Evolutionary conservation across 352 stramenopile genomes (phyloP).

Genomic region (Pythium insidiosum): DNA sequence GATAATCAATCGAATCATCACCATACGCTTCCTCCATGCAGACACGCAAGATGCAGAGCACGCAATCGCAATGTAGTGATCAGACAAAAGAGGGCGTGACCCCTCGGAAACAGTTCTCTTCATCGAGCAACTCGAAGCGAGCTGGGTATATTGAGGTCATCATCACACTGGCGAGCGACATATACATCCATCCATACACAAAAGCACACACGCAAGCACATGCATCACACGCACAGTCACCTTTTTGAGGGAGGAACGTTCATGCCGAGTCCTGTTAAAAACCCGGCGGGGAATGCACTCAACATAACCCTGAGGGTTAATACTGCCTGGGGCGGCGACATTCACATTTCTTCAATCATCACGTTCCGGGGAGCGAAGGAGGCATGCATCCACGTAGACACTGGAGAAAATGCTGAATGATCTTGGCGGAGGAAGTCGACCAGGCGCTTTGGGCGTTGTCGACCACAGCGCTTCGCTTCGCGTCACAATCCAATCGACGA

Average conservation of each 20-base stretch:
- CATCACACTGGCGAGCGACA: slow-evolving; percentile 55
- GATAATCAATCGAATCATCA: slow-evolving; percentile 86
- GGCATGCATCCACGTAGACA: slow-evolving; percentile 4
- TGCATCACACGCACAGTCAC: slow-evolving; percentile 6
- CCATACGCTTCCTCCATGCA: slow-evolving; percentile 28
- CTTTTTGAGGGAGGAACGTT: slow-evolving; percentile 45
- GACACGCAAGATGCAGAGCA: slow-evolving; percentile 1
- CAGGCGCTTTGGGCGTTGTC: too few species aligned
- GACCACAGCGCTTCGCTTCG: too few species aligned
- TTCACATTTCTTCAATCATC: slow-evolving; percentile 82
- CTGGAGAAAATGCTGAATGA: too few species aligned
- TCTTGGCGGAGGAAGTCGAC: too few species aligned
- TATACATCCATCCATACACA: slow-evolving; percentile 6
- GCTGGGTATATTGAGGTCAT: slow-evolving; percentile 86
- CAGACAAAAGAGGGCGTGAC: slow-evolving; percentile 84
- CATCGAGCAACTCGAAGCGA: slow-evolving; percentile 86
- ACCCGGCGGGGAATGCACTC: slow-evolving; percentile 75
- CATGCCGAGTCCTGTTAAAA: slow-evolving; percentile 81
- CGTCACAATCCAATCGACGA: too few species aligned
- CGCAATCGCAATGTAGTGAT: slow-evolving; percentile 28
- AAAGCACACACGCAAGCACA: slow-evolving; percentile 14
- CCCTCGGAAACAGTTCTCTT: slow-evolving; percentile 86
- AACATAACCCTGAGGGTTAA: slow-evolving; percentile 62
- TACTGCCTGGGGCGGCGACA: slow-evolving; percentile 87
- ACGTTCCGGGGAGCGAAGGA: slow-evolving; percentile 43